phyloP scores from a whole-genome alignment of 2,329 filamentous ascomycete species.

The Aspergillus sp. region DNA sequence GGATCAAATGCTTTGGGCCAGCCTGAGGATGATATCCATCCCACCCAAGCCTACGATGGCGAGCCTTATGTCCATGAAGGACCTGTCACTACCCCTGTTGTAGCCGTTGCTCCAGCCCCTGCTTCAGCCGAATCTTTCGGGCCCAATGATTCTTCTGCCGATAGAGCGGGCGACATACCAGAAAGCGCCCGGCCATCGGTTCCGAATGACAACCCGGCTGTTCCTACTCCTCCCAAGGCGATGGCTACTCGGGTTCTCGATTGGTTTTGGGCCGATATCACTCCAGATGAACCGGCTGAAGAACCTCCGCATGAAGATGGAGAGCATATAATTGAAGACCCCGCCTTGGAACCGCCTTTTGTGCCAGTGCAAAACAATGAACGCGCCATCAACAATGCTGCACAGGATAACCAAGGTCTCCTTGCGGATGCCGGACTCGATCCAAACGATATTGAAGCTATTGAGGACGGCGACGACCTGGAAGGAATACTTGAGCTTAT shows the following conservation, averaged over 20 bases:
- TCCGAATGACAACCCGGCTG: constrained; percentile 11
- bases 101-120: neutral
- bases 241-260: constrained; percentile 31
- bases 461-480: constrained; percentile 80
- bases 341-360: constrained; percentile 61
- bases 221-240: constrained; percentile 16
- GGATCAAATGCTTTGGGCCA: neutral
- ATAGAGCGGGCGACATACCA: neutral
- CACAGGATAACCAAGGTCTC: constrained; percentile 16
- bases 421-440: constrained; percentile 64
- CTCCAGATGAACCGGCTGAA: constrained; percentile 26
- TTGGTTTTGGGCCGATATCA: constrained; percentile 49
- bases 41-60: neutral
- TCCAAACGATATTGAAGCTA: constrained; percentile 55
- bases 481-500: constrained; percentile 95
- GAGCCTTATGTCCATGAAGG: neutral
- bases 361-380: constrained; percentile 53
- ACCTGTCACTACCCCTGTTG: neutral
- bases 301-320: constrained; percentile 53
- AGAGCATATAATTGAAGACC: constrained; percentile 60
- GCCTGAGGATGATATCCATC: neutral
- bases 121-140: neutral
- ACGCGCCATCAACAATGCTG: constrained; percentile 36
- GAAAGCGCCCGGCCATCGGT: neutral
- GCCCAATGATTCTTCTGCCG: neutral